Percentiles rank a stretch among this genome's conserved stretches.
Conservation (phyloP, 129 eudicot species). For the Glebionis coronaria region DNA sequence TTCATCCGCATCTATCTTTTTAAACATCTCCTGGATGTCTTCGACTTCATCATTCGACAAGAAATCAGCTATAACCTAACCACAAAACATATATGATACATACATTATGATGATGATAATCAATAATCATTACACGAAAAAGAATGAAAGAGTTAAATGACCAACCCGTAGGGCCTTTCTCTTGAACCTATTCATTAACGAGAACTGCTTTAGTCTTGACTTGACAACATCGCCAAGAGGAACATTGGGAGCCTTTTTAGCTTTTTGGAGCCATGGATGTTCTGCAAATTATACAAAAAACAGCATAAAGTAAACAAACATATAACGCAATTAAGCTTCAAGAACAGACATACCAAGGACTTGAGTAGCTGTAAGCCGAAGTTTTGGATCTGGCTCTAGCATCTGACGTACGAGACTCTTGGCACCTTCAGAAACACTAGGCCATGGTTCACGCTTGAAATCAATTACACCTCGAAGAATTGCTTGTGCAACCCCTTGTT, state of each 20-base stretch:
- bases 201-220: constrained; percentile 15
- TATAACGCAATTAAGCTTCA: not conserved
- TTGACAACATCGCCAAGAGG: constrained; percentile 95
- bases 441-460: constrained; percentile 92
- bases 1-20: constrained; percentile 63
- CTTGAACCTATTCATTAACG: constrained; percentile 65
- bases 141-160: not conserved
- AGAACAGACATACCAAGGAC: constrained; percentile 56
- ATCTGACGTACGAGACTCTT: constrained; percentile 79
- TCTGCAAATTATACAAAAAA: constrained; percentile 28
- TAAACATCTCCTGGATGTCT: constrained; percentile 64
- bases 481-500: constrained; percentile 92
- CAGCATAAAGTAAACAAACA: not conserved
- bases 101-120: not conserved
- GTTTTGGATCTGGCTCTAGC: constrained; percentile 78
- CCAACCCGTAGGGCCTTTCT: constrained; percentile 48
- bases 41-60: constrained; percentile 77
- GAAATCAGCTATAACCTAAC: constrained; percentile 81
- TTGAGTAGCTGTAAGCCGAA: constrained; percentile 73
- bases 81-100: not conserved
- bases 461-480: constrained; percentile 71
- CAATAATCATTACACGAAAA: not conserved
- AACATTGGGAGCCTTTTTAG: constrained; percentile 91
- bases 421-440: constrained; percentile 76
- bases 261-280: constrained; percentile 79